Percentiles rank a stretch among this genome's conserved stretches.
These are phyloP conservation scores for Wickerhamomyces sp. DNA, from an alignment of 1,139 yeast genomes.

Conservation along the genomic window DNA sequence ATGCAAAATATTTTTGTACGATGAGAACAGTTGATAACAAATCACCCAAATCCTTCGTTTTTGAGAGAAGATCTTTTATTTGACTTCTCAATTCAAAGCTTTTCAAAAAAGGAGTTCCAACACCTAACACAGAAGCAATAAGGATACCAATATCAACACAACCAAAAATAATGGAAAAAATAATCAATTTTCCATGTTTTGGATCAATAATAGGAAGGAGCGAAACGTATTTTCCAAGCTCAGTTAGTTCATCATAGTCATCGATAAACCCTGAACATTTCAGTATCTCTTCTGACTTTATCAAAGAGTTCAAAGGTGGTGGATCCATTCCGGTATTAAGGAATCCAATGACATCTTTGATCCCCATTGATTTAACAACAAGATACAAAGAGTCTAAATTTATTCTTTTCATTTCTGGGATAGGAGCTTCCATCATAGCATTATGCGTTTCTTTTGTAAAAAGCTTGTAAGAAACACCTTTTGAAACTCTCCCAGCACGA, in stretches of 20 bases:
- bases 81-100: slow-evolving; percentile 61
- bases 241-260: slow-evolving; percentile 54
- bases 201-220: slow-evolving; percentile 78
- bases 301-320: slow-evolving; percentile 55
- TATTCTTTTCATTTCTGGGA: slow-evolving; percentile 85
- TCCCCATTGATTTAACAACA: slow-evolving; percentile 86
- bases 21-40: slow-evolving; percentile 60
- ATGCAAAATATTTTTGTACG: slow-evolving; percentile 44
- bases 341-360: slow-evolving; percentile 64
- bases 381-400: slow-evolving; percentile 79
- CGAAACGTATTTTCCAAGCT: slow-evolving; percentile 78
- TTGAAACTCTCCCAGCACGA: slow-evolving; percentile 94
- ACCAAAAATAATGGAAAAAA: slow-evolving; percentile 78
- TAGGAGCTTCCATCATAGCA: slow-evolving; percentile 64
- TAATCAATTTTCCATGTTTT: slow-evolving; percentile 75
- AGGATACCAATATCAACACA: slow-evolving; percentile 74
- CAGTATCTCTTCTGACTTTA: slow-evolving; percentile 58
- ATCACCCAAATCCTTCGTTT: slow-evolving; percentile 57
- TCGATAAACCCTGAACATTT: slow-evolving; percentile 69
- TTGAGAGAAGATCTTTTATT: slow-evolving; percentile 47
- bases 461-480: slow-evolving; percentile 77
- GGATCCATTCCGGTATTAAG: slow-evolving; percentile 77
- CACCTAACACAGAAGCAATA: slow-evolving; percentile 68
- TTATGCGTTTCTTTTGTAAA: slow-evolving; percentile 61
- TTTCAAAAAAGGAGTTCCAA: slow-evolving; percentile 68